Evolutionary conservation across 768 basidiomycete genomes (phyloP).

Genomic region (Pleurotus pulmonarius): DNA sequence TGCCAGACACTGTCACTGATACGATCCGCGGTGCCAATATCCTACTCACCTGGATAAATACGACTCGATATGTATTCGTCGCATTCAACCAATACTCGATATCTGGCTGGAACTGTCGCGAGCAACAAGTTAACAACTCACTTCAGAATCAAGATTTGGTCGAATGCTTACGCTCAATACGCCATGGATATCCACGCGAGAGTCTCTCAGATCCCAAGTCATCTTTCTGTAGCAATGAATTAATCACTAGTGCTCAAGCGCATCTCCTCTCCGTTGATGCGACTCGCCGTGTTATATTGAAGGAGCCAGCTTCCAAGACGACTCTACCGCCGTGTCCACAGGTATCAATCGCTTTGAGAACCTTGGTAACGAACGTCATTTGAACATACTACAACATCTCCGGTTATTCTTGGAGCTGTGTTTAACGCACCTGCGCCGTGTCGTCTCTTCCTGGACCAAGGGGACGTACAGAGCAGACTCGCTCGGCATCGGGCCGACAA

Average conservation of each 20-base stretch:
- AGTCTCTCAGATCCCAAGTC: conserved; percentile 44
- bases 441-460: conserved; percentile 36
- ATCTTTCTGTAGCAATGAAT: conserved; percentile 35
- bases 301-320: conserved; percentile 39
- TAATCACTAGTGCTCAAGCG: not conserved
- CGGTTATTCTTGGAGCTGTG: not conserved
- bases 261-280: not conserved
- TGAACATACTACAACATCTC: not conserved
- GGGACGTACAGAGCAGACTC: conserved; percentile 24
- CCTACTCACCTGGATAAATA: conserved; percentile 51
- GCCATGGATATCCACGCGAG: conserved; percentile 42
- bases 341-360: conserved; percentile 41
- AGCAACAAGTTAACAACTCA: not conserved
- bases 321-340: conserved; percentile 47
- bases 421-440: conserved; percentile 28
- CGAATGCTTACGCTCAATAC: conserved; percentile 35
- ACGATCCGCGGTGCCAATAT: not conserved
- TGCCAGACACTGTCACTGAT: conserved; percentile 13
- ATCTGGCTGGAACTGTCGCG: conserved; percentile 46
- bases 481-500: not conserved
- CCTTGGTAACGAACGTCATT: conserved; percentile 21
- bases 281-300: conserved; percentile 47
- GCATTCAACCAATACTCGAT: conserved; percentile 54
- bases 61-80: conserved; percentile 54
- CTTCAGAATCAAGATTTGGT: not conserved